Evolutionary conservation across 2,329 filamentous ascomycete genomes (phyloP).

Genomic region (Myriosclerotinia scirpicola): DNA sequence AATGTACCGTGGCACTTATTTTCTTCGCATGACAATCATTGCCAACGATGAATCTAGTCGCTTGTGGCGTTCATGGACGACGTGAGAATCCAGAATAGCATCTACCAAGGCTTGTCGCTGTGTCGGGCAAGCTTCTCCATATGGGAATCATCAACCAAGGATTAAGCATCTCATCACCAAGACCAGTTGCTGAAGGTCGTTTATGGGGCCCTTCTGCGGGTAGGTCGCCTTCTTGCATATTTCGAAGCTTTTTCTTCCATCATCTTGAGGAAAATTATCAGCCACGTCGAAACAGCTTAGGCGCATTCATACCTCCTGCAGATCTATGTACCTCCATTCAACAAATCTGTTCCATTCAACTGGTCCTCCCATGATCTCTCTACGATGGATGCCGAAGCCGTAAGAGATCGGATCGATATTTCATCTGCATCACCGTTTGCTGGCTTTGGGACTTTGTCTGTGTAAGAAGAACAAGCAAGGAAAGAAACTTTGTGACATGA

Average conservation of each 20-base stretch:
- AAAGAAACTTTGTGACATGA: slow-evolving; percentile 6
- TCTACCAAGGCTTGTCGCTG: slow-evolving; percentile 12
- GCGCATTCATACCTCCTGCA: slow-evolving; percentile 17
- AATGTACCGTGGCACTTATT: slow-evolving; percentile 21
- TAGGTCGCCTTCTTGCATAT: slow-evolving; percentile 31
- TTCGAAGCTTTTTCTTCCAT: slow-evolving; percentile 13
- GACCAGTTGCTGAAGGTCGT: neutral
- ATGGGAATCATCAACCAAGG: slow-evolving; percentile 8
- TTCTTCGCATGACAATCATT: slow-evolving; percentile 19
- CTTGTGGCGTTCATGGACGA: slow-evolving; percentile 16
- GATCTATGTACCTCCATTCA: slow-evolving; percentile 26
- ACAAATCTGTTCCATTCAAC: slow-evolving; percentile 27
- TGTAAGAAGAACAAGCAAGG: slow-evolving; percentile 24
- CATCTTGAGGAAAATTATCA: slow-evolving; percentile 19
- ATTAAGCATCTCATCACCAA: slow-evolving; percentile 7
- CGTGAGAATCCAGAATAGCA: slow-evolving; percentile 8
- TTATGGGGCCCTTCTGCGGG: slow-evolving; percentile 6
- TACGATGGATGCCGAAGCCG: slow-evolving; percentile 16
- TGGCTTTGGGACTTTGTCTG: slow-evolving; percentile 11
- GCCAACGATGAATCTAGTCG: slow-evolving; percentile 20
- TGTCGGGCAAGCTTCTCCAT: slow-evolving; percentile 4
- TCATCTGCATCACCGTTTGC: slow-evolving; percentile 31
- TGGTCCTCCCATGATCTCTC: slow-evolving; percentile 17
- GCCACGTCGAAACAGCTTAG: slow-evolving; percentile 23
- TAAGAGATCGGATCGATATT: slow-evolving; percentile 29